Evolutionary conservation across 2,329 filamentous ascomycete species (phyloP), one percentile per base, ranked within the genome.

Genomic region (Phialemoniopsis sp.): DNA sequence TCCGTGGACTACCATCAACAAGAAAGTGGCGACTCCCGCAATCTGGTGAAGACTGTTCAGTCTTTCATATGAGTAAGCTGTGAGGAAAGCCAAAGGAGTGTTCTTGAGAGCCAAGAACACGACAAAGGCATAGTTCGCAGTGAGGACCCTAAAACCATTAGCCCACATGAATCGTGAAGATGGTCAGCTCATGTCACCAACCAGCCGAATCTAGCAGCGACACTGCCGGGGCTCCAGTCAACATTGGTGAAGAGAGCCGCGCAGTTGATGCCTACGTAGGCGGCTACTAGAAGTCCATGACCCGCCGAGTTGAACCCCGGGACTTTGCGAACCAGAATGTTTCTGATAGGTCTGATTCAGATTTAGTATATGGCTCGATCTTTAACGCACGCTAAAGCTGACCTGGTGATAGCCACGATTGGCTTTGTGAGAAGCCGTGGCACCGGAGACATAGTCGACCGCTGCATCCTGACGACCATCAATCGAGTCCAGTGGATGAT

Each of bases 21-120:
- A 40, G 18, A 79, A 62, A 14, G 72, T 69, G 7, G 63, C 64
- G 46, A 69, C 73, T 3, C 76, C 76, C 4, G 68, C 65, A 14
- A 74, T 58, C 41, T 72, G 71, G 47, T 82, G 78, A 3, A 82
- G 62, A 36, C 72, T 63, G 48, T 79, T 80, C 37, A 82, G 66
- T 15, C 73, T 66, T 43, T 81, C 77, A 51, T 82, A 77, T 5
- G 76, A 79, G 49, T 71, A 74, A 2, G 67, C 59, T 2, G 71
- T 72, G 10, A 82, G 46, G 42, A 69, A 67, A 0, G 70, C 70
- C 14, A 81, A 53, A 0, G 76, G 78, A 0, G 76, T 80, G 49
- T 80, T 79, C 48, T 79, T 80, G 32, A 81, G 59, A 2, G 70
- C 64, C 13, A 82, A 58, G 36, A 80, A 71, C 12, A 78, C 60